Conservation (phyloP, 306 rosid genomes). For the Benincasa hispida region DNA sequence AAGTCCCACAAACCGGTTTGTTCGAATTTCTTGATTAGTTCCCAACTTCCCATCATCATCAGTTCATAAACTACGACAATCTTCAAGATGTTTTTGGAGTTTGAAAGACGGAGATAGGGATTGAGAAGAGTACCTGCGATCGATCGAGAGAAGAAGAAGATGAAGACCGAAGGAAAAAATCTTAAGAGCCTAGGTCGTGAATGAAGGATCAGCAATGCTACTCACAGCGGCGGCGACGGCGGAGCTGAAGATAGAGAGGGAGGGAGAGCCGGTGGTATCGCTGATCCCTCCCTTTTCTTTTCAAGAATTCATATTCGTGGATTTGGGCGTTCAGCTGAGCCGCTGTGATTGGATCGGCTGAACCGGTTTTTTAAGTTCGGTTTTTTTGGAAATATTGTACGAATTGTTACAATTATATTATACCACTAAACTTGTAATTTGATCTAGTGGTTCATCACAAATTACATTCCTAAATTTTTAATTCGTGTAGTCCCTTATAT, state of each 20-base stretch:
- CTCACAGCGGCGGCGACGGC: neutral
- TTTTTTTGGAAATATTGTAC: neutral
- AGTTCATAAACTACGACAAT: neutral
- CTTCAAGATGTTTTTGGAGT: neutral
- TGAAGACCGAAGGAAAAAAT: neutral
- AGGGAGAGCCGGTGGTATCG: neutral
- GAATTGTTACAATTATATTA: too few species aligned
- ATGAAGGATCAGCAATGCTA: neutral
- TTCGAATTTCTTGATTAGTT: neutral
- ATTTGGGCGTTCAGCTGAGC: neutral
- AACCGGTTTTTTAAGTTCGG: neutral
- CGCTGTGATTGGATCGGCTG: neutral
- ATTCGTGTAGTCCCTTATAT: too few species aligned
- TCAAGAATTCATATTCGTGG: neutral
- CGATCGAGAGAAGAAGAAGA: neutral
- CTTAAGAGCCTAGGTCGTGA: neutral
- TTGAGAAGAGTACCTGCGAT: neutral
- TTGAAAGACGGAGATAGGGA: neutral
- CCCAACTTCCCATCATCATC: neutral
- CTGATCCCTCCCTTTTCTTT: neutral
- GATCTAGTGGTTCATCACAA: too few species aligned
- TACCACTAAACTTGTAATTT: too few species aligned
- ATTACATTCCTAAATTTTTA: too few species aligned
- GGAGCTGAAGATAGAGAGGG: neutral
- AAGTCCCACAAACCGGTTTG: neutral